Evolutionary conservation across 441 rosid genomes (phyloP), one percentile per base, ranked within the genome.

Genomic region (Biscutella laevigata): DNA sequence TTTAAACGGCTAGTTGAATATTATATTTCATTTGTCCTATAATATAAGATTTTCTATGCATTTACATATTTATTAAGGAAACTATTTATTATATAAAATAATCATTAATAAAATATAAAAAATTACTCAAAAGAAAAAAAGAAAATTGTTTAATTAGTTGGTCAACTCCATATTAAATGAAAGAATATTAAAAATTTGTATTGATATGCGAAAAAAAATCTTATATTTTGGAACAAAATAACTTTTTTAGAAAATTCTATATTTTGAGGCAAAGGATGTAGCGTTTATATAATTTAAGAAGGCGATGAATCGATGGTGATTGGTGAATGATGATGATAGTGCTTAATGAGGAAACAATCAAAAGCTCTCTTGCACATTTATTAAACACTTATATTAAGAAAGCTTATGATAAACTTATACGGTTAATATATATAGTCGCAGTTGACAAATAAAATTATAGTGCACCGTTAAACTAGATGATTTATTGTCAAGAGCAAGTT

Each of bases 301-400:
- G 38, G 11, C 30, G 43, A 54, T 22, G 55, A 38, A 46, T 22
- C 14, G 11, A 19, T 47, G 57, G 24, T 60, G 51, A 27, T n/a
- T n/a, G n/a, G n/a, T n/a, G n/a, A n/a, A 1, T 27, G 33, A 53
- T 62, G 52, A 61, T 45, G 61, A 53, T 28, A 29, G 35, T 39
- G 27, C 40, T 48, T 49, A 30, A 39, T 49, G 4, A 30, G 57
- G 50, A 39, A 59, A 49, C 24, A 26, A 27, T 34, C 41, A 30
- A 59, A 27, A 24, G 11, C 27, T n/a, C 2, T 9, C 6, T 5
- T 34, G 11, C 15, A 43, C 10, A 34, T 55, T 33, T 44, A 25
- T 33, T n/a, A 14, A 15, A 28, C 57, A 49, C 49, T 3, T 48
- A 48, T 21, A 48, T 28, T 11, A 21, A 38, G 57, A 59, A 56